A percentile compares a stretch with the other conserved stretches of the same genome.
Conservation (phyloP, 163 green algal species). For the Chloromonas sp. region DNA sequence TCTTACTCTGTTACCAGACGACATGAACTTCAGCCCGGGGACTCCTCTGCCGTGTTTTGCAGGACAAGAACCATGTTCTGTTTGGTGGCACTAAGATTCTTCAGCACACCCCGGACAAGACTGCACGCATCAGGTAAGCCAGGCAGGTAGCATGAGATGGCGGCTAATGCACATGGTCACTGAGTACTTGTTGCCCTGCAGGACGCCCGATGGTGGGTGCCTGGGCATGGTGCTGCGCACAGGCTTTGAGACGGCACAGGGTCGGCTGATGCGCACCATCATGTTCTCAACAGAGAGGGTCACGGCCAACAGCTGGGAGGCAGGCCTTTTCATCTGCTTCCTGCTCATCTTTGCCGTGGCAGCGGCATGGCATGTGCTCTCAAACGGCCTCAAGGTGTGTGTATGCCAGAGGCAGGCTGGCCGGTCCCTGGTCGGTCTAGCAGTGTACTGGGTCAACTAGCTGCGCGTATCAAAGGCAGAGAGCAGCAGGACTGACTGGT, state of each 20-base stretch:
- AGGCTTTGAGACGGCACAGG: slow-evolving; percentile 93
- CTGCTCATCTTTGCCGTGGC: slow-evolving; percentile 92
- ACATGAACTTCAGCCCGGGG: too few relatives aligned
- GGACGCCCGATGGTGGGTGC: slow-evolving; percentile 81
- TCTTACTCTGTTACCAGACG: too few relatives aligned
- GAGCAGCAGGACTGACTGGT: too few relatives aligned
- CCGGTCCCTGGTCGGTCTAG: too few relatives aligned
- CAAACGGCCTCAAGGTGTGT: slow-evolving; percentile 59
- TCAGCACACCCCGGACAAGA: slow-evolving; percentile 69
- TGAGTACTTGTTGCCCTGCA: neutral
- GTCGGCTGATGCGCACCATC: slow-evolving; percentile 95
- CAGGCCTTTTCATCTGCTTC: slow-evolving; percentile 95
- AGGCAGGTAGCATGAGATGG: too few relatives aligned
- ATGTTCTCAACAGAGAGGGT: slow-evolving; percentile 89
- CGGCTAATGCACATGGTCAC: too few relatives aligned
- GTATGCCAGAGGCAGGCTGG: neutral
- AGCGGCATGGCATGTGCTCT: slow-evolving; percentile 75
- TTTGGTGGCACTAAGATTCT: slow-evolving; percentile 92
- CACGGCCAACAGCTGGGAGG: slow-evolving; percentile 91
- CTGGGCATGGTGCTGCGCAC: slow-evolving; percentile 89
- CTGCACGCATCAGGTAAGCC: slow-evolving; percentile 40
- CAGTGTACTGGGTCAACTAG: too few relatives aligned
- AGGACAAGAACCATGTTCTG: slow-evolving; percentile 76
- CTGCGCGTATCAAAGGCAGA: too few relatives aligned
- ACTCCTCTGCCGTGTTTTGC: neutral